Conservation (phyloP, 2,329 filamentous ascomycete species). For the Calonectria pseudoturangicola region DNA sequence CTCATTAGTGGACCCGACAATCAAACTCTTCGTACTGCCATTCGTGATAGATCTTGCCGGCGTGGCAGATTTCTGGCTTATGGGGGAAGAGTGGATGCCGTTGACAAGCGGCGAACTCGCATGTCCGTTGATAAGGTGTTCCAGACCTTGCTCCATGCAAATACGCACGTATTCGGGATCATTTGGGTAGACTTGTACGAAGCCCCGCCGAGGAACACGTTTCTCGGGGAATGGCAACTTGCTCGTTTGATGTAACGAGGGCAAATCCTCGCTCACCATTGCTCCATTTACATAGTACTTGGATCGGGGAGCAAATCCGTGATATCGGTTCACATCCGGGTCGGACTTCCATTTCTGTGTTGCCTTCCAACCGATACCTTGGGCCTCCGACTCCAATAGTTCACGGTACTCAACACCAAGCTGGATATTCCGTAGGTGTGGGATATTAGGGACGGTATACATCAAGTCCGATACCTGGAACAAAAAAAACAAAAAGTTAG, state of each 20-base stretch:
- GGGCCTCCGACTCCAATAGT: slow-evolving; percentile 70
- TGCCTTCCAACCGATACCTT: slow-evolving; percentile 63
- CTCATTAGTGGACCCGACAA: slow-evolving; percentile 45
- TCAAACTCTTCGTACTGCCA: slow-evolving; percentile 54
- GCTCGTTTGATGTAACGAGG: slow-evolving; percentile 68
- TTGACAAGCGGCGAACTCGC: slow-evolving; percentile 67
- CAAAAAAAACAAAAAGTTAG: slow-evolving; percentile 31
- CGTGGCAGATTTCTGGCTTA: slow-evolving; percentile 59
- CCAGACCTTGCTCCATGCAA: slow-evolving; percentile 74
- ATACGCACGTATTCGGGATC: slow-evolving; percentile 75
- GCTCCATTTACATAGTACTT: slow-evolving; percentile 76
- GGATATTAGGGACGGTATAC: slow-evolving; percentile 73
- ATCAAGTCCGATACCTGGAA: slow-evolving; percentile 77
- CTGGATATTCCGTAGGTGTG: slow-evolving; percentile 74
- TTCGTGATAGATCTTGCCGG: slow-evolving; percentile 56
- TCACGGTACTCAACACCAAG: slow-evolving; percentile 77
- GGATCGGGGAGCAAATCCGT: slow-evolving; percentile 73
- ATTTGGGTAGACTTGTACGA: slow-evolving; percentile 71
- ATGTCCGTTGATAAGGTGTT: slow-evolving; percentile 70
- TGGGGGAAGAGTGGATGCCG: slow-evolving; percentile 68
- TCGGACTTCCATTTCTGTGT: slow-evolving; percentile 76
- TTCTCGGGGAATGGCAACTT: slow-evolving; percentile 73
- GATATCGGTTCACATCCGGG: slow-evolving; percentile 70
- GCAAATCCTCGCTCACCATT: slow-evolving; percentile 71
- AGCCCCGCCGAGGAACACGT: slow-evolving; percentile 72